Conservation (phyloP, 208 protist genomes). For the Crithidia brevicula region DNA sequence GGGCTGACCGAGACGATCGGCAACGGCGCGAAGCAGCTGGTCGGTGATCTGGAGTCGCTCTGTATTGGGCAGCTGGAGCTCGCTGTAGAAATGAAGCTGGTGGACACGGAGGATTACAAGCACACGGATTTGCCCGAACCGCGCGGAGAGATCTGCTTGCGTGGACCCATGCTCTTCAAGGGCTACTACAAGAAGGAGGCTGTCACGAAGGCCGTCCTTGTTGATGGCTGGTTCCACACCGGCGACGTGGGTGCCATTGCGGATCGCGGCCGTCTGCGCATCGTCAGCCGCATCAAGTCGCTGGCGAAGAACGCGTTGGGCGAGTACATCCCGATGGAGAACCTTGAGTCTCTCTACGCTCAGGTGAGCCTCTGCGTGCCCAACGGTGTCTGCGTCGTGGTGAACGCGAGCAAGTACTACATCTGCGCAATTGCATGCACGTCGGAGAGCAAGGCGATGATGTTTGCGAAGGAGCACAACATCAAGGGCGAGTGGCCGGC, state of each 20-base stretch:
- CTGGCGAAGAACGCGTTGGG: conserved; percentile 86
- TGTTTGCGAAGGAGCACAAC: conserved; percentile 50
- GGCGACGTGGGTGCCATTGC: conserved; percentile 85
- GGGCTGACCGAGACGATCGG: conserved; percentile 90
- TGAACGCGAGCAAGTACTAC: conserved; percentile 54
- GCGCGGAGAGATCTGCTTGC: conserved; percentile 86
- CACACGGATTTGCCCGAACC: conserved; percentile 78
- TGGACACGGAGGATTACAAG: conserved; percentile 89
- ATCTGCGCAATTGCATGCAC: conserved; percentile 71
- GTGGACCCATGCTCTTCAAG: conserved; percentile 74
- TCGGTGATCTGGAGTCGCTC: conserved; percentile 57
- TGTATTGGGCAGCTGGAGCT: conserved; percentile 69
- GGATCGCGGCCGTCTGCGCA: conserved; percentile 39
- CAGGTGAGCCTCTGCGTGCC: conserved; percentile 50
- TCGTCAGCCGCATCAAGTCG: conserved; percentile 88
- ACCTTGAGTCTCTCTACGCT: conserved; percentile 71
- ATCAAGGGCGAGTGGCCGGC: conserved; percentile 48
- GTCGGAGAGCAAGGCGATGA: conserved; percentile 54
- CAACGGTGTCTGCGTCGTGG: conserved; percentile 72
- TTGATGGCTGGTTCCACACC: conserved; percentile 81
- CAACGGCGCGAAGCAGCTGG: conserved; percentile 65
- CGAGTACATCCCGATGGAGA: conserved; percentile 91
- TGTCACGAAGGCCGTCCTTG: conserved; percentile 74
- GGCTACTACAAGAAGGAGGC: conserved; percentile 91
- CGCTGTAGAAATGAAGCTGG: conserved; percentile 86